Evolutionary conservation across 306 rosid genomes (phyloP), one percentile per base, ranked within the genome.

Genomic region (Rubus parviflorus): DNA sequence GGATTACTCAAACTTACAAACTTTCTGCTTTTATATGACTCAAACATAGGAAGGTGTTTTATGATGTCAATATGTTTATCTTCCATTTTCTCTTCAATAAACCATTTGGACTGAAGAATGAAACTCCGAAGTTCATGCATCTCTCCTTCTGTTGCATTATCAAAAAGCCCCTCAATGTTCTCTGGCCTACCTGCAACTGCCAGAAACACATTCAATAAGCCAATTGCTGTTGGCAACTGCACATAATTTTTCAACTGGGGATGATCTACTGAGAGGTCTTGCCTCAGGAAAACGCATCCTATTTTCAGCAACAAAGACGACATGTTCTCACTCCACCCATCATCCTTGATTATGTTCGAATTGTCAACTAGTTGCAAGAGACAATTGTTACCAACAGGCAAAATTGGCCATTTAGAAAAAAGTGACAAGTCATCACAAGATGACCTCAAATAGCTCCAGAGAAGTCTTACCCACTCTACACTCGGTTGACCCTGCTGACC

Each of bases 241-340:
- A 92, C 97, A 89, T 86, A 94, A 37, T 70, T 69, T 75, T 84
- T 90, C 92, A 94, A 68, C 67, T 88, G 88, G 25, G 97, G 95
- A 87, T 94, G 98, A 69, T 94, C 97, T 76, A 94, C 57, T 69
- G 85, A 85, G 84, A 94, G 66, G 79, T 90, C 95, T 61, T 75
- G 82, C 80, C 92, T 94, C 90, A 92, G 81, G 80, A 94, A 90
- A 75, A 87, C 81, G 43, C 95, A 92, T 76, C 98, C 97, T 75
- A 89, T 91, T 87, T 90, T 94, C 80, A 73, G 85, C 90, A 94
- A 78, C 82, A 94, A 83, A 82, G 97, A 86, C 82, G 86, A 83
- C 95, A 94, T 90, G 81, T 94, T 94, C 87, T 94, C 98, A 87
- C 92, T 94, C 98, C 98, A 94, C 43, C 97, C 98, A 60, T 89